phyloP scores from a whole-genome alignment of 768 basidiomycete species.

The Flagelloscypha sp. region DNA sequence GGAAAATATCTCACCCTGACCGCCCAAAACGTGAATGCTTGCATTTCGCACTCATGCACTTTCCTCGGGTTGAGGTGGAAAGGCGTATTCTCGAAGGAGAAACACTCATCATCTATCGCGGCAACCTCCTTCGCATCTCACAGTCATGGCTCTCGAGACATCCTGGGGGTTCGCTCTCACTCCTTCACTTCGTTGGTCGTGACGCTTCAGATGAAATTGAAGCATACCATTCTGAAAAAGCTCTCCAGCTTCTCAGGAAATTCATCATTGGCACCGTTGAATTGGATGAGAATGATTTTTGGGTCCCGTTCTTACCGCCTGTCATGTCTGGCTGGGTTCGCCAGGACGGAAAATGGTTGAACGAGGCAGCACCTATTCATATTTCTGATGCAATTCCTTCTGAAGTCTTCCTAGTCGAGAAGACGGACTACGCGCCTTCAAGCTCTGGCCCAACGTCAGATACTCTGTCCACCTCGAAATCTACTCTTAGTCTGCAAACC shows the following conservation, averaged over 20 bases:
- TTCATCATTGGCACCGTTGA: conserved; percentile 70
- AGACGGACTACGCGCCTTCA: conserved; percentile 18
- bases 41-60: no score
- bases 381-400: conserved; percentile 29
- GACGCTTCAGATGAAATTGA: conserved; percentile 94
- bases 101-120: conserved; percentile 63
- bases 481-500: conserved; percentile 44
- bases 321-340: conserved; percentile 79
- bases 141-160: conserved; percentile 74
- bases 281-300: conserved; percentile 34
- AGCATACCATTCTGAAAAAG: conserved; percentile 72
- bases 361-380: conserved; percentile 45
- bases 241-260: conserved; percentile 44
- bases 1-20: no score
- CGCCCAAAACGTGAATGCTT: no score
- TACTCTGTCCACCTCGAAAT: conserved; percentile 45
- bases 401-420: conserved; percentile 57
- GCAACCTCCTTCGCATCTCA: conserved; percentile 57
- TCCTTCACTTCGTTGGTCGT: conserved; percentile 91
- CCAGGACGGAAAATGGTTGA: conserved; percentile 51
- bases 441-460: conserved; percentile 36
- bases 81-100: conserved; percentile 69
- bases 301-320: conserved; percentile 81
- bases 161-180: conserved; percentile 82
- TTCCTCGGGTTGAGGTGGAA: conserved; percentile 47